Conservation (phyloP, 1,139 yeast species). For the Geotrichum citri-aurantii region DNA sequence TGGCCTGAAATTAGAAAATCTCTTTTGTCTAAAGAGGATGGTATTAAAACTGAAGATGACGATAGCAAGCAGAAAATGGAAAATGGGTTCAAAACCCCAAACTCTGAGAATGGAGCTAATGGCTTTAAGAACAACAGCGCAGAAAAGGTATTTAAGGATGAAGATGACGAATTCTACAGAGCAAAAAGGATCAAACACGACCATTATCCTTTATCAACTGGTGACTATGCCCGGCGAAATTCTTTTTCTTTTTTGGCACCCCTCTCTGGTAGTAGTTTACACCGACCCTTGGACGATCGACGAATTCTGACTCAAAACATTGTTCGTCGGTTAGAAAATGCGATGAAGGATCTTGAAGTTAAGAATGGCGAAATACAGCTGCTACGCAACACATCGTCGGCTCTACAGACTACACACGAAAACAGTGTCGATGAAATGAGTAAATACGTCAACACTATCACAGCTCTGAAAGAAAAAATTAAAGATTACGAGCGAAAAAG, state of each 20-base stretch:
- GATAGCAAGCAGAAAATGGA: neutral
- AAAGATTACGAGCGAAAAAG: constrained; percentile 28
- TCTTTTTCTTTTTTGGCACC: constrained; percentile 10
- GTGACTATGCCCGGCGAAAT: constrained; percentile 13
- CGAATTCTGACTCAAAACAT: constrained; percentile 47
- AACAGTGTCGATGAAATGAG: constrained; percentile 41
- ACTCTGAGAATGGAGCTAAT: constrained; percentile 33
- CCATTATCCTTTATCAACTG: constrained; percentile 18
- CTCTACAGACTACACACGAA: constrained; percentile 36
- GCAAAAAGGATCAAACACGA: constrained; percentile 62
- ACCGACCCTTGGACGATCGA: constrained; percentile 58
- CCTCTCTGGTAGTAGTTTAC: constrained; percentile 33
- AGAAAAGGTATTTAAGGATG: constrained; percentile 5
- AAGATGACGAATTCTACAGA: constrained; percentile 45
- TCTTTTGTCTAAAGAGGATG: constrained; percentile 63
- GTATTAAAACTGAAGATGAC: neutral
- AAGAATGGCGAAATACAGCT: constrained; percentile 33
- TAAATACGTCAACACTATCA: constrained; percentile 31
- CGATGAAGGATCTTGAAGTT: constrained; percentile 22
- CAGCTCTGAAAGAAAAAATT: constrained; percentile 25
- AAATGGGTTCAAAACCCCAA: constrained; percentile 2
- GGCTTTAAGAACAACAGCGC: constrained; percentile 26
- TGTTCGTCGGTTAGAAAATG: constrained; percentile 36
- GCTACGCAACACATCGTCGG: constrained; percentile 32
- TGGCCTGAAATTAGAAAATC: constrained; percentile 76